These are phyloP conservation scores for Saturnispora saitoi DNA, from an alignment of 805 yeast species.

Conservation along the genomic window DNA sequence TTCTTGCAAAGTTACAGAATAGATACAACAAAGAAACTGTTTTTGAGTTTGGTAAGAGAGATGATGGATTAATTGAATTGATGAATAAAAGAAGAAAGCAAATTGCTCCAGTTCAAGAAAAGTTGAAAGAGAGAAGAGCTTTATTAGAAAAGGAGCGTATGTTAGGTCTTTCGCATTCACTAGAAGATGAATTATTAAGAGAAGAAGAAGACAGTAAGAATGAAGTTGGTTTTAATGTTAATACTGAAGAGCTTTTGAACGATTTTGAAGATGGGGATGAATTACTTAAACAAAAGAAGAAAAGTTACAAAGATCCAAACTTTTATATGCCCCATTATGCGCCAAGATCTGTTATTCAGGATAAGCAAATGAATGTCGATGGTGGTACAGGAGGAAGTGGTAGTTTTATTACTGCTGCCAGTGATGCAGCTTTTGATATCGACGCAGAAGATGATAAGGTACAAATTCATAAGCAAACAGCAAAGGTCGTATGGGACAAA, in stretches of 20 bases:
- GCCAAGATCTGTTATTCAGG: slow-evolving; percentile 65
- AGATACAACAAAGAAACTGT: slow-evolving; percentile 81
- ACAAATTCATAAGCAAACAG: slow-evolving; percentile 43
- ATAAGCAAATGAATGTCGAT: slow-evolving; percentile 54
- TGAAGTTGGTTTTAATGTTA: slow-evolving; percentile 31
- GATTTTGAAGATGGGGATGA: slow-evolving; percentile 48
- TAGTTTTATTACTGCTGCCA: slow-evolving; percentile 78
- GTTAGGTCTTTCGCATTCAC: slow-evolving; percentile 63
- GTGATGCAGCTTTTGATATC: slow-evolving; percentile 79
- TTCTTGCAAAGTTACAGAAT: slow-evolving; percentile 63
- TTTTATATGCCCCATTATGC: slow-evolving; percentile 87
- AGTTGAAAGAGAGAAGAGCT: slow-evolving; percentile 62
- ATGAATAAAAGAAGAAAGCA: slow-evolving; percentile 85
- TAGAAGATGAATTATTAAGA: slow-evolving; percentile 66
- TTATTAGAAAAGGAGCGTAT: slow-evolving; percentile 62
- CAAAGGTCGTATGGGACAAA: slow-evolving; percentile 82
- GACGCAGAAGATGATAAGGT: slow-evolving; percentile 61
- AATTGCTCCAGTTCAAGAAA: slow-evolving; percentile 67
- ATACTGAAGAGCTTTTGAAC: slow-evolving; percentile 39
- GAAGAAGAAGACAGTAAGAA: slow-evolving; percentile 29
- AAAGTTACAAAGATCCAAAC: slow-evolving; percentile 62
- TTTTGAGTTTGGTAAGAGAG: slow-evolving; percentile 74
- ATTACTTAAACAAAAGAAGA: slow-evolving; percentile 21
- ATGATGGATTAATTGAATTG: slow-evolving; percentile 63
- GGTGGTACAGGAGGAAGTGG: slow-evolving; percentile 39